Evolutionary conservation across 306 rosid genomes (phyloP).

Genomic region (Benincasa hispida): DNA sequence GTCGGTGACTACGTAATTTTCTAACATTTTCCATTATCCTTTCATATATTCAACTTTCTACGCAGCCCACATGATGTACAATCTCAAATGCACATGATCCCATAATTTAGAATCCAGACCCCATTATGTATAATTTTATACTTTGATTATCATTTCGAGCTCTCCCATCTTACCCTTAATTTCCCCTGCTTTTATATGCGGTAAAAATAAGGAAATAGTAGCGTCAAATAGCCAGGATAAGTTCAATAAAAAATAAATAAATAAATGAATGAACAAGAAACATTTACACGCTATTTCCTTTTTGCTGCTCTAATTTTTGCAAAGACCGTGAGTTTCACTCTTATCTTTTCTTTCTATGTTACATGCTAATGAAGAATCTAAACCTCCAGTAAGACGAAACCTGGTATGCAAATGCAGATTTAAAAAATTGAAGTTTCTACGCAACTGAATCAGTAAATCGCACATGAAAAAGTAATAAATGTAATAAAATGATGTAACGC

Average conservation of each 20-base stretch:
- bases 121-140: constrained; percentile 3
- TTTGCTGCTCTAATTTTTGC: too few relatives aligned
- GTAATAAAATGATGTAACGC: too few relatives aligned
- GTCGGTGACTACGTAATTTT: constrained; percentile 1
- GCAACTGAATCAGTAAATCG: too few relatives aligned
- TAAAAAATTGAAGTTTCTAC: too few relatives aligned
- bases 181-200: background rate
- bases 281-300: background rate
- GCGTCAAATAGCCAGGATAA: background rate
- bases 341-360: too few relatives aligned
- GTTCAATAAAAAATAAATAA: background rate
- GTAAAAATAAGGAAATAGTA: background rate
- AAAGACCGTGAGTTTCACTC: too few relatives aligned
- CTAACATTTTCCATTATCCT: background rate
- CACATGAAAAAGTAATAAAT: too few relatives aligned
- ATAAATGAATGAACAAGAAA: background rate
- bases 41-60: constrained; percentile 7
- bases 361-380: too few relatives aligned
- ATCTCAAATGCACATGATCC: constrained; percentile 41
- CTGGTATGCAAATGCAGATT: too few relatives aligned
- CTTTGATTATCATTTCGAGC: background rate
- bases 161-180: background rate
- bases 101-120: constrained; percentile 16
- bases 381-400: too few relatives aligned
- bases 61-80: constrained; percentile 34